Base-by-base conservation (phyloP, 257 asterid species). In the Solanum pimpinellifolium region DNA sequence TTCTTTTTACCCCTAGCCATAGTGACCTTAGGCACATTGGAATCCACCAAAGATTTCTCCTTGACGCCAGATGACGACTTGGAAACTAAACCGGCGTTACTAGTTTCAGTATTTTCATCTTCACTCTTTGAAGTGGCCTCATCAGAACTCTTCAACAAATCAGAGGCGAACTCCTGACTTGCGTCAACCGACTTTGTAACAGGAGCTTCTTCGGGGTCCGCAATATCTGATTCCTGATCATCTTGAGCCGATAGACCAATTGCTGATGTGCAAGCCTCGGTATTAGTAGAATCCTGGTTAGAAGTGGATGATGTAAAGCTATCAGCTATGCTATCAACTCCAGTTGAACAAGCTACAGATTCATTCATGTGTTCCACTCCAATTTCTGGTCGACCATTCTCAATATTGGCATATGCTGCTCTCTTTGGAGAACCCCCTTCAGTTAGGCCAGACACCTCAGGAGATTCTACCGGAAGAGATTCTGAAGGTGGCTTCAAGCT, bases 31-130 rank as follows among this genome's bases (percentile, higher is more conserved):
- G 90, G 87, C 77, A 87, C 93, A 88, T 83, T 88, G 68, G 92
- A 69, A 90, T 95, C 99, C 52, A 89, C 82, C 49, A 75, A 29
- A 70, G 88, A 89, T 88, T 94, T 96, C 83, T 95, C 99, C 87
- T 93, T 91, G 77, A 87, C 27, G 83, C 73, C 80, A 33, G 90
- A 84, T 62, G 90, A 86, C 56, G 87, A 83, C 46, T 91, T 83
- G 86, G 93, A 87, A 87, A 84, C 89, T 46, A 86, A 59, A 60
- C 44, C 91, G 76, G 87, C 27, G 73, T 47, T 89, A 46, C 60
- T 86, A 80, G 70, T 72, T 85, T 85, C 91, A 37, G 65, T 70
- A 87, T 86, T 92, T 88, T 86, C 94, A 77, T 87, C 90, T 82
- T 90, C 95, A 74, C 87, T 70, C 84, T 77, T 90, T 25, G 86